Evolutionary conservation across 163 green algal genomes (phyloP).

Genomic region (Chloroidium sp.): DNA sequence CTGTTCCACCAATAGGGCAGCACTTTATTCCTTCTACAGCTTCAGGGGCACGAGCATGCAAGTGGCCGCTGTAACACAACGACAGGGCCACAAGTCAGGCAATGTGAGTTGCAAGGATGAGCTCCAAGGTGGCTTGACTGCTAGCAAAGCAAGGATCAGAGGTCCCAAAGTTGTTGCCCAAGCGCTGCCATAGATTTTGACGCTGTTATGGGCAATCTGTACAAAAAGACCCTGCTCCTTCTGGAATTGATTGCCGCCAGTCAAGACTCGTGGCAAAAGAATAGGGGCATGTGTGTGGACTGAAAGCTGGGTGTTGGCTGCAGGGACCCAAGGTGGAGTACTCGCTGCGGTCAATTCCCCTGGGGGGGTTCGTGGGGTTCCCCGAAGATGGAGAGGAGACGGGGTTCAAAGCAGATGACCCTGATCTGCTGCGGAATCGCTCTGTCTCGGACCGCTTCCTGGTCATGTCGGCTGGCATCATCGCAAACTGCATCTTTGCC

Average conservation of each 20-base stretch:
- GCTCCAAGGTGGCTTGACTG: too few species aligned
- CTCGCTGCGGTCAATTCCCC: constrained; percentile 76
- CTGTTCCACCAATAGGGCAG: too few species aligned
- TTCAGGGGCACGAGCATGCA: too few species aligned
- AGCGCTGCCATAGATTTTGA: too few species aligned
- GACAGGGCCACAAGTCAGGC: too few species aligned
- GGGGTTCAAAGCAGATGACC: constrained; percentile 43
- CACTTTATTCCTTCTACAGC: too few species aligned
- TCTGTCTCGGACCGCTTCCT: constrained; percentile 53
- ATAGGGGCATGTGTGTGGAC: not conserved
- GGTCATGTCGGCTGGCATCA: constrained; percentile 75
- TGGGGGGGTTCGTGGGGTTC: constrained; percentile 96
- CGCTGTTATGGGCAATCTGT: not conserved
- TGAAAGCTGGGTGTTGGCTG: not conserved
- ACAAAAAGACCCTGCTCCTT: not conserved
- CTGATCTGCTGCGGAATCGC: constrained; percentile 86
- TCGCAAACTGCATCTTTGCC: constrained; percentile 90
- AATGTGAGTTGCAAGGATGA: too few species aligned
- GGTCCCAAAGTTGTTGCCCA: too few species aligned
- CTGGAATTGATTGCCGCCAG: not conserved
- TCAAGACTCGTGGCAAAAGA: not conserved
- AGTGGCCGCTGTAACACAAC: too few species aligned
- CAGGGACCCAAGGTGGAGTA: constrained; percentile 85
- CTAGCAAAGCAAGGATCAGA: too few species aligned
- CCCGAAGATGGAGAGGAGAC: constrained; percentile 80